Evolutionary conservation across 2,329 filamentous ascomycete genomes (phyloP), one percentile per base, ranked within the genome.

Genomic region (Ceratocystis albifundus): DNA sequence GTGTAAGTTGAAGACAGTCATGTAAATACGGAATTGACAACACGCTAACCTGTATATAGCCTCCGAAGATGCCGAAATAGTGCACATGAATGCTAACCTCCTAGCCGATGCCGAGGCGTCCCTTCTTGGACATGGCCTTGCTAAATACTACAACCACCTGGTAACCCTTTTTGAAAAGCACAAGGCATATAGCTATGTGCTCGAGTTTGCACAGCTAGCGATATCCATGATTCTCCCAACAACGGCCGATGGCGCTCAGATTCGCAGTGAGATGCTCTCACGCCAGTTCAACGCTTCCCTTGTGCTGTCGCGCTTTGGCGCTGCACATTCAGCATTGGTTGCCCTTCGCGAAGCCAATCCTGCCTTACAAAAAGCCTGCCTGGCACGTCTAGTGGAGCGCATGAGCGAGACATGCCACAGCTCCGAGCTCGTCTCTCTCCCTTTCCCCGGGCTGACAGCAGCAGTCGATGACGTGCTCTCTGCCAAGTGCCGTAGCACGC

Each of bases 101-200:
- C 36, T 66, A 4, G 48, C 50, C 22, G 65, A 64, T 32, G 62
- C 50, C 6, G 86, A 83, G 71, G 79, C 81, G 55, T 84, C 85
- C 7, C 82, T 96, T 15, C 80, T 88, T 28, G 83, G 91, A 72
- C 84, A 84, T 66, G 94, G 93, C 1, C 80, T 92, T 50, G 83
- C 90, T 4, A 86, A 84, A 69, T 99, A 96, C 76, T 95, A 95
- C 74, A 85, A 87, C 53, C 94, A 99, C 74, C 83, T 97, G 63
- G 83, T 92, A 12, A 81, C 84, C 22, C 80, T 99, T 1, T 97
- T 89, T 72, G 92, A 96, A 73, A 84, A 83, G 70, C 82, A 84
- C 55, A 88, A 87, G 70, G 85, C 87, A 0, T 89, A 89, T 74
- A 88, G 89, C 1, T 89, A 88, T 71, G 89, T 95, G 50, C 83